Evolutionary conservation across 2,329 filamentous ascomycete species (phyloP).

Genomic region (Chrysosporium queenslandicum): DNA sequence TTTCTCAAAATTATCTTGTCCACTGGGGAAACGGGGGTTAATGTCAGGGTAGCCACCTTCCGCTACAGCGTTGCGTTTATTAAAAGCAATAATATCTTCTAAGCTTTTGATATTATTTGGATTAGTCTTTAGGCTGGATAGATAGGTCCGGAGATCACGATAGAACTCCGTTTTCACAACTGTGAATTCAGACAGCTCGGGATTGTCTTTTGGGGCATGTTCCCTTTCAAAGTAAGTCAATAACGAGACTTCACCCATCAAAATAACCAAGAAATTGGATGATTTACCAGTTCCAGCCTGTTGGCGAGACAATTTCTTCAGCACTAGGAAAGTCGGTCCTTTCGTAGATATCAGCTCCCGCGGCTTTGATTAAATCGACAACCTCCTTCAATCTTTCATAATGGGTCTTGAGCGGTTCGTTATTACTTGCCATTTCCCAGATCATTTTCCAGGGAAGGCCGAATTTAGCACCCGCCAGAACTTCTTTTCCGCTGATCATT

Average conservation of each 20-base stretch:
- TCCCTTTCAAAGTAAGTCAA: slow-evolving; percentile 6
- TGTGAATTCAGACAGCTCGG: slow-evolving; percentile 60
- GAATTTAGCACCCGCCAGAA: slow-evolving; percentile 53
- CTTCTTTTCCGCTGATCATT: slow-evolving; percentile 45
- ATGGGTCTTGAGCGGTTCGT: slow-evolving; percentile 39
- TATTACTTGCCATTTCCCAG: slow-evolving; percentile 52
- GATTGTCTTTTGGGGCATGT: slow-evolving; percentile 9
- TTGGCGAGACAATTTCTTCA: slow-evolving; percentile 51
- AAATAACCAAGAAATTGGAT: background rate
- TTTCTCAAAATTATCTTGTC: slow-evolving; percentile 61
- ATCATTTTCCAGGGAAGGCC: slow-evolving; percentile 63
- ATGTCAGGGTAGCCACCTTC: slow-evolving; percentile 57
- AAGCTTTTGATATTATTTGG: slow-evolving; percentile 52
- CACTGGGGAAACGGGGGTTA: slow-evolving; percentile 55
- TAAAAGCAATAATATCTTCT: slow-evolving; percentile 56
- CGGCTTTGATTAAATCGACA: slow-evolving; percentile 46
- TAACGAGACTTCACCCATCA: background rate
- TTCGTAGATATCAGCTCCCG: slow-evolving; percentile 60
- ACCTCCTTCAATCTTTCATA: slow-evolving; percentile 40
- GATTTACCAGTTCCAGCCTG: slow-evolving; percentile 60
- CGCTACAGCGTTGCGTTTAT: slow-evolving; percentile 52
- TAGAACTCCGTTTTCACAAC: slow-evolving; percentile 56
- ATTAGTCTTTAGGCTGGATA: slow-evolving; percentile 44
- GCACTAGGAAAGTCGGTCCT: slow-evolving; percentile 57
- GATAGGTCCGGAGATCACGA: slow-evolving; percentile 55